Base-by-base conservation (phyloP, 257 asterid species). In the Jasminum sambac region DNA sequence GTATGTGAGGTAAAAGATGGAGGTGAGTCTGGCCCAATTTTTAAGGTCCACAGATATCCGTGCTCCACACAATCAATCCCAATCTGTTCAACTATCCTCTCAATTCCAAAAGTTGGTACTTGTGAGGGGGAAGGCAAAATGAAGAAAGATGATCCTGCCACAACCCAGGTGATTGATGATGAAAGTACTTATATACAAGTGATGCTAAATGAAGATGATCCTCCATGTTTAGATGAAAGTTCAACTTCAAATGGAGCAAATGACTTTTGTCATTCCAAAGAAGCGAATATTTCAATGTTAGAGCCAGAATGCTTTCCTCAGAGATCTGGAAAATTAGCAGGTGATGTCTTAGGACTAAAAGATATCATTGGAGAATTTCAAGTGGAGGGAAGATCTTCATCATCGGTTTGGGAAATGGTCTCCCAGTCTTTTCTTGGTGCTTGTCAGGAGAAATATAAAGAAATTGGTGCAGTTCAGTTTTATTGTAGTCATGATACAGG, bases 1-100 rank as follows among this genome's bases (percentile, higher is more conserved):
- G 72, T 79, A 50, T 91, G 95, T 80, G 97, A 84, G 70, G 85
- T 95, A 68, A 77, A 84, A 71, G 96, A 91, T 78, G 99, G 98
- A 38, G 98, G 97, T 69, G 94, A 89, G 76, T 67, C 71, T 67
- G 98, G 99, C 61, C 98, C 98, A 66, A 74, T 79, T 66, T 95
- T 87, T 73, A 82, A 81, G 70, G 86, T 95, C 75, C 83, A 75
- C 66, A 88, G 99, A 82, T 84, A 80, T 77, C 95, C 99, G 58
- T 95, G 99, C 84, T 78, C 80, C 80, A 71, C 61, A 70, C 95
- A 84, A 77, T 66, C 87, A 52, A 75, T 85, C 43, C 92, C 96
- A 19, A 62, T 66, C 61, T 84, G 94, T 69, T 86, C 90, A 59
- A 90, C 95, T 58, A 67, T 88, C 87, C 89, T 92, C 66, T 84